These are phyloP conservation scores for Liquidambar formosana DNA, from an alignment of 164 flowering plant species.

Conservation along the genomic window DNA sequence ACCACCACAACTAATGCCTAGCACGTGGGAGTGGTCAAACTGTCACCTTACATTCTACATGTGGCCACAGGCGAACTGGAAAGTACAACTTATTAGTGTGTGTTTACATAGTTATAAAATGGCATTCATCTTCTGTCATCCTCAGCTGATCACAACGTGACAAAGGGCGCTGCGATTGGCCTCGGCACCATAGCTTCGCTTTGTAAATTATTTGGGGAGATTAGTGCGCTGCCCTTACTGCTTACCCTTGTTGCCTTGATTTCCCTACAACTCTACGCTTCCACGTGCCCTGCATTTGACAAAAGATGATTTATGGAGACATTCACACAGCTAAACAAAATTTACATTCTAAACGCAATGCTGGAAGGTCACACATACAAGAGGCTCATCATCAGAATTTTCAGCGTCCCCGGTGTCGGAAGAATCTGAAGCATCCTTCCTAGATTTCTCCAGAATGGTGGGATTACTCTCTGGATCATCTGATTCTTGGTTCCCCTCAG, in stretches of 20 bases:
- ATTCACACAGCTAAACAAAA: too few species aligned
- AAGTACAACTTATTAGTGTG: slow-evolving; percentile 1
- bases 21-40: too few species aligned
- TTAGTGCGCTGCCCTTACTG: not conserved
- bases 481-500: slow-evolving; percentile 19
- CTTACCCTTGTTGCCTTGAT: slow-evolving; percentile 16
- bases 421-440: slow-evolving; percentile 17
- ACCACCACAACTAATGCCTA: too few species aligned
- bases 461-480: slow-evolving; percentile 17
- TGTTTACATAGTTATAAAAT: slow-evolving; percentile 2
- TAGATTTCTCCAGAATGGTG: slow-evolving; percentile 4
- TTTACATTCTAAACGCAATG: not conserved
- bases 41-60: slow-evolving; percentile 10
- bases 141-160: not conserved
- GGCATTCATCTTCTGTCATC: slow-evolving; percentile 2
- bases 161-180: not conserved
- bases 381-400: slow-evolving; percentile 78
- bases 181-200: not conserved
- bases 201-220: not conserved
- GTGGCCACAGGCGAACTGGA: too few species aligned
- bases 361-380: slow-evolving; percentile 39
- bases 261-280: slow-evolving; percentile 44
- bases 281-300: slow-evolving; percentile 60
- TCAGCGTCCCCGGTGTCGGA: slow-evolving; percentile 27
- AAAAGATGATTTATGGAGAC: not conserved